Base-by-base conservation (phyloP, 2,329 filamentous ascomycete genomes). In the Colletotrichum tofieldiae region DNA sequence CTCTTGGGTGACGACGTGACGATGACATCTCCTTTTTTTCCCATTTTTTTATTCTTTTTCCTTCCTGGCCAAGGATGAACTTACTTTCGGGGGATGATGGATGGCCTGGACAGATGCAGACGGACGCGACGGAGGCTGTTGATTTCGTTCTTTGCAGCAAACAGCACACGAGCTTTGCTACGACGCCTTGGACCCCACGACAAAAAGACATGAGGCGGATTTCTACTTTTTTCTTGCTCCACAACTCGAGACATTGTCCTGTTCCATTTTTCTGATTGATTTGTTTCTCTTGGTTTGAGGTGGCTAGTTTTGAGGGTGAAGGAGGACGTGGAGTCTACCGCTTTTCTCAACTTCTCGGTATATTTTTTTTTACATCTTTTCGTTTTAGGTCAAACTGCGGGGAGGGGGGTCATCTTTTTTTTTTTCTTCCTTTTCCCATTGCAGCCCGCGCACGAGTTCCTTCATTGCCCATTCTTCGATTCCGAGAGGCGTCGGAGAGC, bases 151-250 rank as follows among this genome's bases (percentile, higher is more conserved):
- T 39, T 56, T 67, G 54, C 59, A 67, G 68, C 71, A 71, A 73
- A 39, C 47, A 73, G 67, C 47, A 73, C 43, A 73, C 54, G 59
- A 23, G 56, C 71, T 72, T 73, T 73, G 71, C 71, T 73, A 72
- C 58, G 68, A 73, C 58, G 68, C 63, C 68, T 73, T 62, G 63
- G 69, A 69, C 43, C 51, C 66, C 51, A 73, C 63, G 72, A 73
- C 68, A 23, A 56, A 61, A 67, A 59, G 72, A 64, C 51, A 67
- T 68, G 56, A 64, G 72, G 63, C 59, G 63, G 68, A 64, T 59
- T 67, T 73, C 37, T 72, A 18, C 37, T 72, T 60, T 64, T 64
- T 63, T 39, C 37, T 18, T 29, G 18, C 23, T 32, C 41, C 32
- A 37, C 41, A 5, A 47, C 14, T 29, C 23, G 39, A 59, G 29